Evolutionary conservation across 1,284 basidiomycete species (phyloP).

Genomic region (Ganoderma resinaceum): DNA sequence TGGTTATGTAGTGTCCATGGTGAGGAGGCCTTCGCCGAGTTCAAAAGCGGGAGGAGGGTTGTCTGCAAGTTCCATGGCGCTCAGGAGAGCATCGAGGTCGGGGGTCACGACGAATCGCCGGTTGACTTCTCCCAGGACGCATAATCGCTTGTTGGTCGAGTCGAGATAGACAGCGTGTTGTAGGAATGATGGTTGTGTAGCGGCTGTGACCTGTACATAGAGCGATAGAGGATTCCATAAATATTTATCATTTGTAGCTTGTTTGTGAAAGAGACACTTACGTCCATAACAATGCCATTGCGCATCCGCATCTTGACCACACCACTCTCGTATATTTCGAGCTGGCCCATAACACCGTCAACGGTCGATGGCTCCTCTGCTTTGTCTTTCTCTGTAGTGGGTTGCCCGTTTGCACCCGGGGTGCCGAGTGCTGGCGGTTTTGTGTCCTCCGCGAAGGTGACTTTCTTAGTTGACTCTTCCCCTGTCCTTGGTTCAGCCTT

Average conservation of each 20-base stretch:
- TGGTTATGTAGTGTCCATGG: slow-evolving; percentile 55
- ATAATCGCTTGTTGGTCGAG: slow-evolving; percentile 60
- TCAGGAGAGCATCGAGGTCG: slow-evolving; percentile 80
- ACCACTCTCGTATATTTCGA: slow-evolving; percentile 86
- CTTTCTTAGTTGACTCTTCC: slow-evolving; percentile 46
- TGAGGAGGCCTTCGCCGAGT: slow-evolving; percentile 57
- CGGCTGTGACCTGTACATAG: slow-evolving; percentile 73
- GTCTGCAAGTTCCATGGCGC: slow-evolving; percentile 71
- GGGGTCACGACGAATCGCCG: slow-evolving; percentile 89
- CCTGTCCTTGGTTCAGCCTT: slow-evolving; percentile 30
- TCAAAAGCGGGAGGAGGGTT: slow-evolving; percentile 39
- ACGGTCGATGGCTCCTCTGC: slow-evolving; percentile 49
- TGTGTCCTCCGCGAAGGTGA: slow-evolving; percentile 68
- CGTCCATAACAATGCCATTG: slow-evolving; percentile 84
- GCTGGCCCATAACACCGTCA: slow-evolving; percentile 82
- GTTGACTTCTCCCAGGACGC: slow-evolving; percentile 85
- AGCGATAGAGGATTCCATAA: not conserved
- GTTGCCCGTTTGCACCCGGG: slow-evolving; percentile 38
- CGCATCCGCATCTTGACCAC: slow-evolving; percentile 86
- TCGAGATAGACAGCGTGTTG: slow-evolving; percentile 89
- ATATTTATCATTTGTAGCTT: not conserved
- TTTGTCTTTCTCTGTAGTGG: slow-evolving; percentile 28
- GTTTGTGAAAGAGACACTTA: slow-evolving; percentile 42
- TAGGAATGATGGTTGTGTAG: slow-evolving; percentile 88
- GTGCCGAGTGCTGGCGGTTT: slow-evolving; percentile 47